Base-by-base conservation (phyloP, 2,329 filamentous ascomycete genomes). In the Ceratocystiopsis sp. region DNA sequence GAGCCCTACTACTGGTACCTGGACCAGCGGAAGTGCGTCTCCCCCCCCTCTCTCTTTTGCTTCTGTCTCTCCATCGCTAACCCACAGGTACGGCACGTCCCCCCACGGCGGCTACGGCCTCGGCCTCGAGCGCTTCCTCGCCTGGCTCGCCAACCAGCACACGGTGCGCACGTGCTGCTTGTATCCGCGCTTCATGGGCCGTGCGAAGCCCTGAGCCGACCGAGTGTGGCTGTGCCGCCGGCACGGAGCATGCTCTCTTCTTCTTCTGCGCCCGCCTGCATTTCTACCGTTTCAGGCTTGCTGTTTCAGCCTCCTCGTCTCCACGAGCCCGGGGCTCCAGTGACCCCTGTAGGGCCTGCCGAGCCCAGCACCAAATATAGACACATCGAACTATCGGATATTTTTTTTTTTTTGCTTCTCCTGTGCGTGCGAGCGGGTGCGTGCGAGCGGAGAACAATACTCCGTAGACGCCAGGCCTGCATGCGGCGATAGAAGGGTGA, bases 1-100 rank as follows among this genome's bases (percentile, higher is more conserved):
- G 74, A 73, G 53, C 78, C 80, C 38, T 96, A 96, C 66, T 96
- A 93, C 71, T 98, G 91, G 91, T 98, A 96, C 67, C 93, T 86
- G 32, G 91, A 95, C 65, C 86, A 94, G 73, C 73, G 87, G 59
- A 93, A 91, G 84, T 87, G 64, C 69, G 80, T 76, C 48, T 18
- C 37, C 39, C 11, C 35, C 16, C 40, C 38, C 33, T 39, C 12
- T 40, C 32, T 16, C 16, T n/a, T 15, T 36, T 4, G 3, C n/a
- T 8, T 35, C 15, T 34, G 14, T 36, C 38, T n/a, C 18, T 17
- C 18, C 25, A 37, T 43, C n/a, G 21, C 33, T 40, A 21, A 32
- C 16, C 10, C n/a, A 13, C 34, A 85, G 81, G 62, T 94, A 96
- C 58, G 91, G 91, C 44, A 86, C 50, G 4, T 51, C 49, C 25